These are phyloP conservation scores for Spencermartinsiella europaea DNA, from an alignment of 805 yeast genomes.

Conservation along the genomic window DNA sequence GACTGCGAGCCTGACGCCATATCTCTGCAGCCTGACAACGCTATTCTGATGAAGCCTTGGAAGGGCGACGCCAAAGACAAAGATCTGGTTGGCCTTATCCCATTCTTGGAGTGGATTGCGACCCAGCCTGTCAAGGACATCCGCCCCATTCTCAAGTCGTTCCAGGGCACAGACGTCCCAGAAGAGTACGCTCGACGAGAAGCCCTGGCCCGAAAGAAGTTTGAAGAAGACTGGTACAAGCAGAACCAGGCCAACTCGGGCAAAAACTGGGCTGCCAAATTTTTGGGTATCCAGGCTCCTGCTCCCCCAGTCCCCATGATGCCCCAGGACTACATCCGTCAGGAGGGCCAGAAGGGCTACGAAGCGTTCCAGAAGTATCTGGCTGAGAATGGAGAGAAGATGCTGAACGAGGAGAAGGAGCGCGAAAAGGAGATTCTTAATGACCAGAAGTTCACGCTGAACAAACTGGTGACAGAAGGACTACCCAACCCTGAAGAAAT, in stretches of 20 bases:
- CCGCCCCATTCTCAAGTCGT: conserved; percentile 78
- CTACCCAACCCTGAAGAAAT: conserved; percentile 33
- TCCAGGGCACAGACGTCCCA: conserved; percentile 61
- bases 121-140: conserved; percentile 83
- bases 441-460: conserved; percentile 76
- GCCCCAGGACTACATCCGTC: conserved; percentile 86
- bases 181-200: conserved; percentile 81
- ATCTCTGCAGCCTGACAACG: conserved; percentile 87
- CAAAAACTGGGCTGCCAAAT: conserved; percentile 49
- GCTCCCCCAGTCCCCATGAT: conserved; percentile 53
- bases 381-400: conserved; percentile 67
- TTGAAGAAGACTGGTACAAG: conserved; percentile 36
- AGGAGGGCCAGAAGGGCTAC: conserved; percentile 87
- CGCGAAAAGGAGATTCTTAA: conserved; percentile 68
- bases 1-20: conserved; percentile 72
- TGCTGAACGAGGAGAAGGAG: conserved; percentile 45
- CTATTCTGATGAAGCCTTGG: conserved; percentile 84
- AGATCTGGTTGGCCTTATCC: conserved; percentile 70
- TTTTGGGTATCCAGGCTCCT: conserved; percentile 59
- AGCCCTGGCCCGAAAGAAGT: conserved; percentile 62
- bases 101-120: conserved; percentile 90
- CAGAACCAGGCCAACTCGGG: conserved; percentile 34
- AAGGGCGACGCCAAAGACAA: conserved; percentile 77
- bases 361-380: conserved; percentile 74
- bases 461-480: conserved; percentile 76